Evolutionary conservation across 805 yeast genomes (phyloP), one percentile per base, ranked within the genome.

Genomic region (Sugiyamaella floridensis): DNA sequence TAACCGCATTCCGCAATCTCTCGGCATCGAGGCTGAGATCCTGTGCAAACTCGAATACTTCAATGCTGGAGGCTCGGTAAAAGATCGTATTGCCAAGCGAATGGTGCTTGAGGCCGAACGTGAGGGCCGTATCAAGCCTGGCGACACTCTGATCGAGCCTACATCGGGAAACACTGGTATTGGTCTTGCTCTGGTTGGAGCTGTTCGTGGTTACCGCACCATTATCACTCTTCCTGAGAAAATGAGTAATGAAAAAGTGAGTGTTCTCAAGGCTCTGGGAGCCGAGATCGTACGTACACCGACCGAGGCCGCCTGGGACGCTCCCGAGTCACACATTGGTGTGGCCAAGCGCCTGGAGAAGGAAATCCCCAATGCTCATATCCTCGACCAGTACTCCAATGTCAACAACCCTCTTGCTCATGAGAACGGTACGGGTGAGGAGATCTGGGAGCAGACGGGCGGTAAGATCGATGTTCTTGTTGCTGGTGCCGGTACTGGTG

Each of bases 401-500:
- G 76, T 73, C 57, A 83, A 83, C 69, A 87, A 87, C 72, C 95
- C 95, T 47, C 74, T 78, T 41, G 95, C 95, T 42, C 96, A 87
- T 70, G 86, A 85, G 69, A 78, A 75, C 63, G 89, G 90, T 50
- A 87, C 96, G 19, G 96, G 95, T 52, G 81, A 72, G 58, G 96
- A 87, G 71, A 87, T 87, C 63, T 86, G 89, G 82, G 81, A 82
- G 55, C 95, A 87, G 70, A 79, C 92, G 14, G 70, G 76, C 22
- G 87, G 90, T 37, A 78, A 82, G 55, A 74, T 88, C 50, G 81
- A 80, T 51, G 88, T 83, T 56, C 74, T 88, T 45, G 85, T 88
- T 51, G 95, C 95, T 40, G 96, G 96, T 68, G 95, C 96, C 7
- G 96, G 96, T 71, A 87, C 96, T 53, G 96, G 96, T 71, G 96